Evolutionary conservation across 306 rosid genomes (phyloP).

Genomic region (Acacia confusa): DNA sequence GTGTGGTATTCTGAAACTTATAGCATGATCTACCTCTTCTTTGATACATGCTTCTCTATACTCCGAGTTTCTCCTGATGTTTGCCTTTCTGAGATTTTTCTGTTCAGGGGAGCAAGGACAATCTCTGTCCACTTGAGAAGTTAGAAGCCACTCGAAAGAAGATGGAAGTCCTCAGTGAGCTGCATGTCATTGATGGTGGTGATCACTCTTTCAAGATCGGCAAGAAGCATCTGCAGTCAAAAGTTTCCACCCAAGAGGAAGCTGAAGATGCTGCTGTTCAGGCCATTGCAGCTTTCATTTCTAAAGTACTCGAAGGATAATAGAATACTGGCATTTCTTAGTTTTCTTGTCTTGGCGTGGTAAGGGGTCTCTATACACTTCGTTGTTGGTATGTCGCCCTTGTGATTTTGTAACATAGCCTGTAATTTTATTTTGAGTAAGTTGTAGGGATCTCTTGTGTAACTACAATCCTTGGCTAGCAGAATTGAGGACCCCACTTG

Average conservation of each 20-base stretch:
- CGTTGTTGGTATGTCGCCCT: constrained; percentile 7
- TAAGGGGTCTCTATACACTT: constrained; percentile 33
- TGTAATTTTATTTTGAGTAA: not conserved
- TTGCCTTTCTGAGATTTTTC: constrained; percentile 17
- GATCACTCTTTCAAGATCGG: constrained; percentile 90
- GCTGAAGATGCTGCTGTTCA: constrained; percentile 66
- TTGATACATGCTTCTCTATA: not conserved
- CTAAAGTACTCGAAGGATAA: constrained; percentile 42
- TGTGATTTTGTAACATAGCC: constrained; percentile 1
- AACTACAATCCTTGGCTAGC: not conserved
- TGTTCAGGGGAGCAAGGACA: constrained; percentile 79
- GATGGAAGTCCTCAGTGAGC: constrained; percentile 58
- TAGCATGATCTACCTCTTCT: not conserved
- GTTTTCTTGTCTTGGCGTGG: constrained; percentile 4
- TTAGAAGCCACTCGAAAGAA: constrained; percentile 69
- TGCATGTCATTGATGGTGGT: constrained; percentile 84
- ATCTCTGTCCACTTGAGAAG: constrained; percentile 71
- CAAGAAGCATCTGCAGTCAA: constrained; percentile 81
- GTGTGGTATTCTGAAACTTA: constrained; percentile 8
- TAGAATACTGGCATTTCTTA: not conserved
- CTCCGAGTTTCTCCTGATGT: not conserved
- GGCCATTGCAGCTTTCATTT: constrained; percentile 62
- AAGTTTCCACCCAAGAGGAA: constrained; percentile 56
- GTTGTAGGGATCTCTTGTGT: not conserved
- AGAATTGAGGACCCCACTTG: constrained; percentile 22